phyloP scores from a whole-genome alignment of 805 yeast species.

The Phaffomyces antillensis region DNA sequence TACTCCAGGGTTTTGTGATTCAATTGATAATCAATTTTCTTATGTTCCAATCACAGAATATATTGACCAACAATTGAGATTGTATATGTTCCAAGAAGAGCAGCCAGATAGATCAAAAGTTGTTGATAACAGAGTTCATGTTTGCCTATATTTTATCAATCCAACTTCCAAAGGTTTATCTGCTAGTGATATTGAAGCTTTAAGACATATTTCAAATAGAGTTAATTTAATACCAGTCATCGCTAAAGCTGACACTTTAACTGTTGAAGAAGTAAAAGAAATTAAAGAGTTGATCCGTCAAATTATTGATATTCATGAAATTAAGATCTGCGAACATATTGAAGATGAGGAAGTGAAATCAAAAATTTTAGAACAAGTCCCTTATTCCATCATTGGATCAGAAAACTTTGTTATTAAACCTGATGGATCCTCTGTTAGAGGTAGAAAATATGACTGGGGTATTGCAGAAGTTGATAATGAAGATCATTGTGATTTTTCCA shows the following conservation, averaged over 20 bases:
- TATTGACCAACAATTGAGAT: conserved; percentile 73
- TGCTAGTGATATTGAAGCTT: conserved; percentile 63
- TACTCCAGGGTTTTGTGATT: conserved; percentile 73
- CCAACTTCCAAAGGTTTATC: conserved; percentile 59
- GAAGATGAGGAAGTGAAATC: conserved; percentile 30
- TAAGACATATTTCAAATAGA: conserved; percentile 62
- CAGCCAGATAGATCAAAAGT: conserved; percentile 54
- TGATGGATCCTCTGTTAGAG: conserved; percentile 50
- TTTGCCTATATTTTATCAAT: conserved; percentile 73
- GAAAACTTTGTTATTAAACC: conserved; percentile 37
- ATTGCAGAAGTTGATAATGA: conserved; percentile 74
- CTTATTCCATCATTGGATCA: conserved; percentile 70
- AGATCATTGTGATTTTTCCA: conserved; percentile 67
- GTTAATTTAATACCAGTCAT: conserved; percentile 74
- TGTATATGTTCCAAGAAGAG: conserved; percentile 65
- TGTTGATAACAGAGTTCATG: conserved; percentile 69
- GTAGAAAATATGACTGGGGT: conserved; percentile 84
- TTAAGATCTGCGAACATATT: conserved; percentile 49
- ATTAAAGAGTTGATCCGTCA: conserved; percentile 49
- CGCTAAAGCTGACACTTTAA: conserved; percentile 72
- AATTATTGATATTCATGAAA: conserved; percentile 46
- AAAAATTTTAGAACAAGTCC: conserved; percentile 38
- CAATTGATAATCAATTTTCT: conserved; percentile 54
- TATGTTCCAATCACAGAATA: conserved; percentile 67
- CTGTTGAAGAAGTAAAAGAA: conserved; percentile 43